A percentile compares a stretch with the other conserved stretches of the same genome.
Evolutionary conservation across 768 basidiomycete species (phyloP).

Genomic region (Phallus indusiatus): DNA sequence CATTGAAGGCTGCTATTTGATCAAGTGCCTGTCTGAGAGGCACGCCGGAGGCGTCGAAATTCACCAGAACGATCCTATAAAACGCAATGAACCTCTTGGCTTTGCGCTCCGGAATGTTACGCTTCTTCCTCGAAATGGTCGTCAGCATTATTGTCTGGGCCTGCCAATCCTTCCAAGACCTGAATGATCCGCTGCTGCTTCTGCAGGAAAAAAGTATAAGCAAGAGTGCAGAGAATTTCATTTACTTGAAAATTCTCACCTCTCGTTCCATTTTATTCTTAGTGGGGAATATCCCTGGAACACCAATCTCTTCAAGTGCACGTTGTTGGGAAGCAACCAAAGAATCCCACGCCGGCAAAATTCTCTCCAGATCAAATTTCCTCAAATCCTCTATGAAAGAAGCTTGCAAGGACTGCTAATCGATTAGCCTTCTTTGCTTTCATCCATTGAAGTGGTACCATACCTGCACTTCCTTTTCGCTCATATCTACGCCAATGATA

Average conservation of each 20-base stretch:
- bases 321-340: slow-evolving; percentile 64
- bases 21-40: no score
- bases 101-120: neutral
- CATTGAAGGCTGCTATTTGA: no score
- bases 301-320: slow-evolving; percentile 44
- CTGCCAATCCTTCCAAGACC: slow-evolving; percentile 50
- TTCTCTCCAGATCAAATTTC: slow-evolving; percentile 62
- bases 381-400: slow-evolving; percentile 55
- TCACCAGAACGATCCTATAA: no score
- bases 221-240: neutral
- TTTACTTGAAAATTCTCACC: slow-evolving; percentile 30
- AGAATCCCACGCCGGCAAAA: slow-evolving; percentile 66
- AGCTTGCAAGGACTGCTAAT: slow-evolving; percentile 50
- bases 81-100: neutral
- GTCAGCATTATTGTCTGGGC: slow-evolving; percentile 9
- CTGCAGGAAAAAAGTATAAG: slow-evolving; percentile 26
- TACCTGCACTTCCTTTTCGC: slow-evolving; percentile 63
- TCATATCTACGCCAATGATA: slow-evolving; percentile 54
- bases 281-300: slow-evolving; percentile 67
- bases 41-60: no score
- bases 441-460: slow-evolving; percentile 5
- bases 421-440: neutral
- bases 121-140: neutral
- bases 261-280: slow-evolving; percentile 39
- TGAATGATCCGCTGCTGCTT: slow-evolving; percentile 63